Base-by-base conservation (phyloP, 2,329 filamentous ascomycete genomes). In the Aureobasidium namibiae region DNA sequence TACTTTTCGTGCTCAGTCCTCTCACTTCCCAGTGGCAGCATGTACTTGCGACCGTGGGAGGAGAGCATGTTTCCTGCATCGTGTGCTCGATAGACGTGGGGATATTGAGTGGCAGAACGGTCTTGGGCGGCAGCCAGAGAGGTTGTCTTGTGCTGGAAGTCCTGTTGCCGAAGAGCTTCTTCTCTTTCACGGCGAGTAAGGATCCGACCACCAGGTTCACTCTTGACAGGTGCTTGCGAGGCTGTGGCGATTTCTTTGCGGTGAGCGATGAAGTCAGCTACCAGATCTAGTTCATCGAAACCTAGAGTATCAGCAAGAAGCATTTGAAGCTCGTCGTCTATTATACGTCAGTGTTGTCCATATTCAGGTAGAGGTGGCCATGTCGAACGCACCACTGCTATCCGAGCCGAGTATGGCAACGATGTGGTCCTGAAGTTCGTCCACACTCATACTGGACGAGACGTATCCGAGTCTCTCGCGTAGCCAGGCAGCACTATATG, bases 211-310 rank as follows among this genome's bases (percentile, higher is more conserved):
- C n/a, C 21, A 5, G 50, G 7, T 13, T 56, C 77, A 77, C 63
- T 81, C 24, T 59, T 38, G 11, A 13, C 23, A 3, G 59, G 70
- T 50, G 69, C 68, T 62, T 65, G 67, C 11, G 75, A 69, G 5
- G 75, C 73, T 4, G 80, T 74, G 11, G 86, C 72, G 45, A 97
- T 83, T 46, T 89, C 82, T 54, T 81, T 76, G 56, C 91, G 84
- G 70, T 92, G 85, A 2, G 85, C 81, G 56, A 97, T 87, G n/a
- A 97, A 77, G 63, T 96, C 90, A 63, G 92, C 92, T 56, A 97
- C 87, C 67, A 99, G 86, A 64, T 99, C 92, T 18, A 99, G 78
- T 68, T 97, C 90, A 66, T 94, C 91, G 67, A 92, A 97, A 0
- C 95, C 94, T 61, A 99, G 80, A 44, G 96, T 83, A 66, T 99